Conservation (phyloP, 2,329 filamentous ascomycete species). For the Polychaeton citri region DNA sequence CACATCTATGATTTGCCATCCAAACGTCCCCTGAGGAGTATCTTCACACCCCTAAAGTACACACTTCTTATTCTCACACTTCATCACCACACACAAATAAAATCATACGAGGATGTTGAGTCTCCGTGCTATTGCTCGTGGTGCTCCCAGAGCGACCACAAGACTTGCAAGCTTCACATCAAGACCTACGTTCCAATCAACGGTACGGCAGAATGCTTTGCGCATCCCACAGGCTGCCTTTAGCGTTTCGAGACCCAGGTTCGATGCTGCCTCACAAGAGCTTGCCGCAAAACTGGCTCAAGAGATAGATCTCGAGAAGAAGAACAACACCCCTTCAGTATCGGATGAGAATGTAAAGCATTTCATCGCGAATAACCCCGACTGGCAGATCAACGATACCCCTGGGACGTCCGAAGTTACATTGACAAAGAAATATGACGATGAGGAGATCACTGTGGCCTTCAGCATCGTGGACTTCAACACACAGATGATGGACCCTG, state of each 20-base stretch:
- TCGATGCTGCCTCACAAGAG: constrained; percentile 53
- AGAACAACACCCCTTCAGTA: constrained; percentile 52
- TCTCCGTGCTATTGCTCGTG: constrained; percentile 31
- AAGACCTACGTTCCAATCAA: constrained; percentile 17
- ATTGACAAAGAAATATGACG: constrained; percentile 67
- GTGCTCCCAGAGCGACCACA: constrained; percentile 28
- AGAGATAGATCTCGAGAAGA: constrained; percentile 72
- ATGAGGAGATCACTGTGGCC: constrained; percentile 74
- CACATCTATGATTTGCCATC: too few species aligned
- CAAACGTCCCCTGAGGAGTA: too few species aligned
- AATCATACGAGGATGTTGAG: constrained; percentile 26
- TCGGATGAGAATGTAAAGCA: constrained; percentile 55
- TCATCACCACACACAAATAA: background rate
- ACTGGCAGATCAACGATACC: constrained; percentile 63
- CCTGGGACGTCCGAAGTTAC: constrained; percentile 79
- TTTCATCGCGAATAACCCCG: constrained; percentile 65
- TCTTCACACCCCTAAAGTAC: too few species aligned
- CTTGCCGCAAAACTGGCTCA: constrained; percentile 74
- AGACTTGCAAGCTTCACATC: constrained; percentile 27
- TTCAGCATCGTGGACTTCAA: constrained; percentile 79
- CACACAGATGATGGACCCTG: constrained; percentile 37
- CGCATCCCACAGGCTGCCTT: constrained; percentile 21
- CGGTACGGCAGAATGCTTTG: constrained; percentile 6
- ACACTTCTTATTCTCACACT: too few species aligned
- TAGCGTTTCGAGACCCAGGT: constrained; percentile 27